Base-by-base conservation (phyloP, 768 basidiomycete genomes). In the Lyophyllum shimeji region DNA sequence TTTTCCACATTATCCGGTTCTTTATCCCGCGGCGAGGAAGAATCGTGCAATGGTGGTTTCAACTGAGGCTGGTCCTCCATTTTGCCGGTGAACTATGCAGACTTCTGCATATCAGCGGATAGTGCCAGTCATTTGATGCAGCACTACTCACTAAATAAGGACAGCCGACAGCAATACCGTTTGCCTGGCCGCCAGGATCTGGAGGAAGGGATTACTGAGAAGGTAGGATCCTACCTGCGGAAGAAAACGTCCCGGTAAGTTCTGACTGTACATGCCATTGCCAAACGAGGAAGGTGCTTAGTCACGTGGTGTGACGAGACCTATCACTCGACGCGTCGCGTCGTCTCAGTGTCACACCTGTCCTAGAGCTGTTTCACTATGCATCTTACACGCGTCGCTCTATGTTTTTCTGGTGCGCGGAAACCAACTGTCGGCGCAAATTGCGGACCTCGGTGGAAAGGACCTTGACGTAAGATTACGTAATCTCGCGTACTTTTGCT, bases 1-100 rank as follows among this genome's bases (percentile, higher is more conserved):
- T 82, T 84, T 33, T 85, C 82, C 1, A 85, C 50, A 43, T 85
- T 80, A 1, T 73, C 74, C 3, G 85, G 83, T 54, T 88, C 85
- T 33, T 75, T 70, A 66, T 87, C 84, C 21, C 81, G 73, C 1
- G 81, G 81, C 1, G 81, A 72, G 1, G 81, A 74, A 0, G 84
- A 74, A 59, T 80, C 78, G 18, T 79, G 80, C 46, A 87, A 70
- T 5, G 86, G 86, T 9, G 82, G 79, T 33, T 62, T 64, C 34
- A 83, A 67, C 17, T 59, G 50, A 52, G 53, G 49, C 3, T 27
- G 27, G 23, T 50, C 51, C 15, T 52, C 50, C n/a, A 43, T 23
- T 31, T 25, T 24, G 24, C 21, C 2, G 33, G 37, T 50, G n/a
- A 21, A 50, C 18, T 49, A 50, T 17, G 20, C 12, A 9, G 12